Evolutionary conservation across 805 yeast genomes (phyloP).

Genomic region (Aciculoconidium aculeatum): DNA sequence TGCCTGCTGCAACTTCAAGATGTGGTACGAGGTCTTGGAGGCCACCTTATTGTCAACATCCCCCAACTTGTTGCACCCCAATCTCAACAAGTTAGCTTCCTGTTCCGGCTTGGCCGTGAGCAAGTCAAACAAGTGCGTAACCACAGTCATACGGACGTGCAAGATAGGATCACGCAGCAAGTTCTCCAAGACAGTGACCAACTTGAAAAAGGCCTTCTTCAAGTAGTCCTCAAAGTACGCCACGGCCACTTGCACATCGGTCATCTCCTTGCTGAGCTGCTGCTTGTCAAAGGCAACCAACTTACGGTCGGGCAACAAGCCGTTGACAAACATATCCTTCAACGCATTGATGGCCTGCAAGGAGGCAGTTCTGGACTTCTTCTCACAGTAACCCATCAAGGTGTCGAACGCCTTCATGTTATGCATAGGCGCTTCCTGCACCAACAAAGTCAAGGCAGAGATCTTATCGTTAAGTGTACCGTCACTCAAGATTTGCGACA

Average conservation of each 20-base stretch:
- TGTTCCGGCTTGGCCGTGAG: constrained; percentile 90
- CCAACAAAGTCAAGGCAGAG: constrained; percentile 84
- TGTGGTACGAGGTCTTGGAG: constrained; percentile 77
- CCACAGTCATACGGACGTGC: constrained; percentile 75
- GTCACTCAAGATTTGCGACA: constrained; percentile 77
- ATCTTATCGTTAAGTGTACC: constrained; percentile 97
- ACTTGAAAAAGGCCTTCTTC: constrained; percentile 67
- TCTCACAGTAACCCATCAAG: constrained; percentile 70
- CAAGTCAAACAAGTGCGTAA: constrained; percentile 73
- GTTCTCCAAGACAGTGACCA: constrained; percentile 70
- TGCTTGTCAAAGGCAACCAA: constrained; percentile 69
- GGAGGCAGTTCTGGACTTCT: constrained; percentile 91
- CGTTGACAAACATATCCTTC: constrained; percentile 80
- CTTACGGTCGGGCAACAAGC: constrained; percentile 83
- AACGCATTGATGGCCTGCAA: constrained; percentile 84
- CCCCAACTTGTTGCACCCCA: constrained; percentile 92
- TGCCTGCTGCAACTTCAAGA: constrained; percentile 75
- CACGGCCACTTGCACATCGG: constrained; percentile 52
- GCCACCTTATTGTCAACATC: constrained; percentile 88
- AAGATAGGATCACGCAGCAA: constrained; percentile 87
- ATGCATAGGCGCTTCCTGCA: constrained; percentile 94
- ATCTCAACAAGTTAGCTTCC: constrained; percentile 80
- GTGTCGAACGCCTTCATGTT: constrained; percentile 79
- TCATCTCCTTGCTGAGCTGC: constrained; percentile 44
- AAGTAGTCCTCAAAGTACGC: constrained; percentile 88